These are phyloP conservation scores for Vanderwaltozyma verrucispora DNA, from an alignment of 805 yeast species.

Conservation along the genomic window DNA sequence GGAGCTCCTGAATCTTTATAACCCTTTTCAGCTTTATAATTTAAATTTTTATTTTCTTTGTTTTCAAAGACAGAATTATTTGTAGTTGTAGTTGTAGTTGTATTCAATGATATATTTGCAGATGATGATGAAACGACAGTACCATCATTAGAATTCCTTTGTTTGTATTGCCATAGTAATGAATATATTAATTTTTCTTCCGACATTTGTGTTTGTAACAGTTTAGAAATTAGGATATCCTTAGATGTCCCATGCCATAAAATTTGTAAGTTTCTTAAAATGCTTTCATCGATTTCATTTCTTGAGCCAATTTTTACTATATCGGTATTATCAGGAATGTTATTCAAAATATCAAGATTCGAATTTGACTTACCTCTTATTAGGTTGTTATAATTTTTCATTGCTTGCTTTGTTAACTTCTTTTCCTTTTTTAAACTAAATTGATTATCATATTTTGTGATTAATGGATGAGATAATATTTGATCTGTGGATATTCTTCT, in stretches of 20 bases:
- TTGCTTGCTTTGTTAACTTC: conserved; percentile 5
- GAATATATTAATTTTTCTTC: conserved; percentile 78
- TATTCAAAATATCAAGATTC: conserved; percentile 17
- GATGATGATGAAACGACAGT: not conserved
- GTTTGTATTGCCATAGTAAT: conserved; percentile 61
- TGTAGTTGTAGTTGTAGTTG: not conserved
- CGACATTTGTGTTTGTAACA: conserved; percentile 47
- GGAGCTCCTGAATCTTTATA: conserved; percentile 13
- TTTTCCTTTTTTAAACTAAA: conserved; percentile 15
- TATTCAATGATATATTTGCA: not conserved
- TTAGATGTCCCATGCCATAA: conserved; percentile 72
- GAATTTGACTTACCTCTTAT: conserved; percentile 21
- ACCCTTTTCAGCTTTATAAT: not conserved
- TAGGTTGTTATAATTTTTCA: conserved; percentile 1
- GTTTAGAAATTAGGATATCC: conserved; percentile 42
- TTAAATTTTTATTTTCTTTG: not conserved
- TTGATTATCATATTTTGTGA: conserved; percentile 49
- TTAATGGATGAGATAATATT: conserved; percentile 66
- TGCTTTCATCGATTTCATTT: conserved; percentile 60
- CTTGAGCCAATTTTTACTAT: conserved; percentile 17
- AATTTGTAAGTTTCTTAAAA: conserved; percentile 63
- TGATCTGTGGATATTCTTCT: conserved; percentile 59
- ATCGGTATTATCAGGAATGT: conserved; percentile 8
- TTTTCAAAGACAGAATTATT: not conserved
- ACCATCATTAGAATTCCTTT: conserved; percentile 38